Evolutionary conservation across 257 asterid genomes (phyloP), one percentile per base, ranked within the genome.

Genomic region (Primulina huaijiensis): DNA sequence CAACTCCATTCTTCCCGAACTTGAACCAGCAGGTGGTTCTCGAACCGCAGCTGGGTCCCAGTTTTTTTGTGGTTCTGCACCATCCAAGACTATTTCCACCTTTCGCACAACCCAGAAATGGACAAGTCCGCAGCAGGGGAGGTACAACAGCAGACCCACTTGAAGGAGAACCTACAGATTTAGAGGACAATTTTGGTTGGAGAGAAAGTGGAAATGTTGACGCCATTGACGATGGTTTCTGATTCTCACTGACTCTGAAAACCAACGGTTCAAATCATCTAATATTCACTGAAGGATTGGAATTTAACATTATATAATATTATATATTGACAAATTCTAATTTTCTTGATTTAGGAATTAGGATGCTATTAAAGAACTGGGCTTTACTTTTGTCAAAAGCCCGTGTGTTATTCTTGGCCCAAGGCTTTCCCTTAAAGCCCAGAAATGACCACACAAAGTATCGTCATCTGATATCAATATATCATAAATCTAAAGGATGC

Each of bases 1-100:
- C 98, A 20, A 89, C 96, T 33, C 98, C 96, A 69, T 89, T 93
- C 29, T 86, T 85, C 11, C 99, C 95, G 70, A 94, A 94, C 80
- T 65, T 85, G 88, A 94, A 94, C 99, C 97, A 94, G 79, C 95
- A 89, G 8, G 76, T 79, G n/a, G 77, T 74, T 77, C 86, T 81
- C 5, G 86, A 86, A 59, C 94, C 88, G 57, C 78, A 78, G 72
- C 64, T 78, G 34, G 89, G 87, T 2, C 97, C 94, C 50, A 84
- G 67, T 31, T 40, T 73, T 20, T 73, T 52, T 43, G 77, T 67
- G 65, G 69, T 77, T 34, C 78, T 81, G 82, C 81, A 81, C 89
- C 89, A 79, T 73, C 91, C 87, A 0, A 85, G 16, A 19, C 69
- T 70, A 62, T 65, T 72, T 8, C n/a, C 53, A 43, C 11, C 40